A percentile compares a stretch with the other conserved stretches of the same genome.
phyloP scores from a whole-genome alignment of 305 asterid genomes.

The Ilex paraguariensis region DNA sequence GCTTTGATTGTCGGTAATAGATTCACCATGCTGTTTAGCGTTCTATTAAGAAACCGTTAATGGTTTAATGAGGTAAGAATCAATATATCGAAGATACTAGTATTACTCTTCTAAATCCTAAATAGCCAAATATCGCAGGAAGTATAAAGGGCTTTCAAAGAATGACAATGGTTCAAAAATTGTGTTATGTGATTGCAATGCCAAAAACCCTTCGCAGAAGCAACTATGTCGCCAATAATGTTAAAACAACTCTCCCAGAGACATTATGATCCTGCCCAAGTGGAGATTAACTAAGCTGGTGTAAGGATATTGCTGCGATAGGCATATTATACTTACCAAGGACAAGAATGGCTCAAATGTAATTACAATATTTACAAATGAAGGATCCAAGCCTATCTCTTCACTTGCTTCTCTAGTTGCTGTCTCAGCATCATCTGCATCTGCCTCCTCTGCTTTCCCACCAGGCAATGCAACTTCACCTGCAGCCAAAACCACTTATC shows the following conservation, averaged over 20 bases:
- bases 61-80: neutral
- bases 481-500: conserved; percentile 14
- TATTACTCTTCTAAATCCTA: no score
- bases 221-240: no score
- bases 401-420: conserved; percentile 81
- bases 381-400: conserved; percentile 85
- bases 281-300: neutral
- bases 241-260: neutral
- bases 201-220: neutral
- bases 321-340: conserved; percentile 29
- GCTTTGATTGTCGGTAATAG: neutral
- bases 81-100: neutral
- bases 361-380: conserved; percentile 57
- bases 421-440: conserved; percentile 45
- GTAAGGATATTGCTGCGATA: neutral
- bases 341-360: conserved; percentile 47
- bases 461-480: conserved; percentile 93
- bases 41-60: neutral
- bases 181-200: neutral
- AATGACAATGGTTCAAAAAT: no score
- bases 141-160: no score
- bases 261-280: no score
- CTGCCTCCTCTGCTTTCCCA: conserved; percentile 69
- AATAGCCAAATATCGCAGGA: no score
- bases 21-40: no score